Base-by-base conservation (phyloP, 345 rosid genomes). In the Nephelium lappaceum region DNA sequence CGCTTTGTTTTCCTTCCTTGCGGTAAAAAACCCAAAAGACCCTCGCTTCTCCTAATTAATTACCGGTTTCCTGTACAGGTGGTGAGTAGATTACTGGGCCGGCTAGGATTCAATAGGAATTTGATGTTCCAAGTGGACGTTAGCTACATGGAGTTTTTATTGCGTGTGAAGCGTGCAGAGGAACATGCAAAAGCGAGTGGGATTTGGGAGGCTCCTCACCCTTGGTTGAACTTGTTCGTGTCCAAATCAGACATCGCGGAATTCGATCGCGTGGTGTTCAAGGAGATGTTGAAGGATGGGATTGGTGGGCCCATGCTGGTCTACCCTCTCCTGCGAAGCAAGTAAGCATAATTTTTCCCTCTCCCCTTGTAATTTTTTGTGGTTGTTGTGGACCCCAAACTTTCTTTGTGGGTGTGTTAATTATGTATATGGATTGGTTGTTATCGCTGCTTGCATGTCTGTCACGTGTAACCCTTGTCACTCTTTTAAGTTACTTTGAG, bases 231-330 rank as follows among this genome's bases (percentile, higher is more conserved):
- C 79, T 78, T 95, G 71, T 89, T 93, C 67, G 91, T 95, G 66
- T 90, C 99, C 11, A 86, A 84, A 61, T 62, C 76, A 0, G 87
- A 89, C 77, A 91, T 95, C 10, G 89, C 67, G 1, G 82, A 84
- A 0, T 95, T 94, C n/a, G 90, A 92, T 86, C 93, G 86, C 64
- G 70, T 19, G 84, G 92, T 95, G 73, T 95, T 95, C 76, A 90
- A 90, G 72, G 71, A 61, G 69, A 82, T 89, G 63, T 79, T 94
- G 68, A 92, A 88, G 79, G 82, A 87, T 18, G 99, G 99, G 16
- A 85, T 95, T 21, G 93, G 90, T 27, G 99, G 99, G 65, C 99
- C 98, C 74, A 90, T 95, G 91, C 84, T 95, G 7, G 86, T 95
- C 61, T 95, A 95, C 85, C 99, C 99, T 60, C 85, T 92, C 14